Evolutionary conservation across 495 filamentous ascomycete species (phyloP), one percentile per base, ranked within the genome.

Genomic region (Chaetomium tenue): DNA sequence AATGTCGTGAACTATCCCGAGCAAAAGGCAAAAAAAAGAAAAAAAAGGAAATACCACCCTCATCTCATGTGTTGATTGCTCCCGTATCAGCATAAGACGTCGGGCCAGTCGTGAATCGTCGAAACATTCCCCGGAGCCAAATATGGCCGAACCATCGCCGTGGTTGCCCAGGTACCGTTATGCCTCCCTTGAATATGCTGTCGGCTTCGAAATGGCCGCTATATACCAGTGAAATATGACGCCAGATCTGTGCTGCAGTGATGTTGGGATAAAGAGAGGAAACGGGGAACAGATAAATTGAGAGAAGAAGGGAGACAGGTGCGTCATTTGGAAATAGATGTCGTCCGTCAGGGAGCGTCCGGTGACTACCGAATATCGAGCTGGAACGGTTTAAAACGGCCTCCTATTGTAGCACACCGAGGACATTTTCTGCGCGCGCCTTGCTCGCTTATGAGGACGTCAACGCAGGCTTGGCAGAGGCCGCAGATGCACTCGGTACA

Each of bases 401-500:
- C 86, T 13, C 87, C 87, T 52, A 90, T 83, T 13, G 86, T 87
- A 23, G 84, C 83, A 65, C 87, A 90, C 37, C 83, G 75, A 22
- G 87, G 87, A 72, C 87, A 90, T 65, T 85, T 86, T 63, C 85
- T 80, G 28, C 82, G 78, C 11, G 82, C 81, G 12, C 83, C 82
- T 71, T 84, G 83, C 70, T 86, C 83, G 53, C 78, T 77, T 77
- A 91, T 88, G 61, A 94, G 83, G 66, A 89, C 86, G 65, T 89
- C 86, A 20, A 96, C 91, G 64, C 92, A 97, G 48, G 89, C 89
- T 59, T 85, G 87, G 71, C 92, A 97, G 54, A 96, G 83, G 2
- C 92, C 92, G 71, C 91, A 94, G 57, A 97, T 96, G 73, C 92
- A 97, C 72, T 96, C 92, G 0, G 92, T 96, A 75, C 92, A 97